Percentiles rank a stretch among this genome's conserved stretches.
Evolutionary conservation across 352 stramenopile species (phyloP).

Genomic region (Pythium plurisporium): DNA sequence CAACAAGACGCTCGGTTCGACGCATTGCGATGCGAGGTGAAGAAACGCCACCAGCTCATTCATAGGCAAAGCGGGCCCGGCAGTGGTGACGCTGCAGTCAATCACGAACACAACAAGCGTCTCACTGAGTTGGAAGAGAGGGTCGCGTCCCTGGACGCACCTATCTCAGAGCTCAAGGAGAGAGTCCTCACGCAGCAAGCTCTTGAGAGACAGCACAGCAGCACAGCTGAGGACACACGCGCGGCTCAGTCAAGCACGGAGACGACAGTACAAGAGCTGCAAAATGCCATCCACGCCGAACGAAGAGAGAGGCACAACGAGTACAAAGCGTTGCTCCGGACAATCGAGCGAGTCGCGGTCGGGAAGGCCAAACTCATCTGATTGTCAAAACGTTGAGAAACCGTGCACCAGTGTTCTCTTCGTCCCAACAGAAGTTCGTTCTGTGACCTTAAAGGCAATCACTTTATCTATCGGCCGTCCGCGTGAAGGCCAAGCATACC

Average conservation of each 20-base stretch:
- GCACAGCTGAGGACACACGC: neutral
- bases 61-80: no score
- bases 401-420: no score
- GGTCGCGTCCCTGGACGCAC: neutral
- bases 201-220: neutral
- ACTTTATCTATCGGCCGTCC: no score
- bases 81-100: no score
- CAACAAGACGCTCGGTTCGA: neutral
- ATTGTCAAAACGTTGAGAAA: neutral
- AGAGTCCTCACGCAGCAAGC: neutral
- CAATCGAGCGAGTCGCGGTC: neutral
- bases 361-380: slow-evolving; percentile 4
- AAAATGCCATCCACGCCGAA: neutral
- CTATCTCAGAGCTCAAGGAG: neutral
- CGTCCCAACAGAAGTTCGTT: no score
- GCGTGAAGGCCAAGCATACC: no score
- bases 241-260: neutral
- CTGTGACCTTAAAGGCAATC: no score
- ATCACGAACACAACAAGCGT: neutral
- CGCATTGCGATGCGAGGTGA: neutral
- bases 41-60: neutral
- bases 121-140: neutral
- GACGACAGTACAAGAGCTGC: neutral
- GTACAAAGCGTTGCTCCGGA: neutral
- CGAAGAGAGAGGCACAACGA: neutral